A percentile compares a stretch with the other conserved stretches of the same genome.
phyloP scores from a whole-genome alignment of 805 yeast genomes.

The Wickerhamiella slavikovae region DNA sequence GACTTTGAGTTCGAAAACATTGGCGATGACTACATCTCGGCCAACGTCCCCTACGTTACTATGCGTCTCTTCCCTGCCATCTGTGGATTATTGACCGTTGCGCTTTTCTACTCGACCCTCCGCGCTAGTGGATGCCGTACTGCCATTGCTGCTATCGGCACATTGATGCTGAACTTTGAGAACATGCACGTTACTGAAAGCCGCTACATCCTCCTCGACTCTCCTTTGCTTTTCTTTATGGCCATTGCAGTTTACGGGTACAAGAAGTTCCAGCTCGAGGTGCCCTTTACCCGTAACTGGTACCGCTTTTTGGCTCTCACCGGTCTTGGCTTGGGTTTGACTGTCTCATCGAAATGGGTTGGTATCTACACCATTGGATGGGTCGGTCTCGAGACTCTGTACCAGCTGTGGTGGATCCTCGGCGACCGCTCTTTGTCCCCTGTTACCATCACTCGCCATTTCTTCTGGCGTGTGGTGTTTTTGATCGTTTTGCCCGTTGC shows the following conservation, averaged over 20 bases:
- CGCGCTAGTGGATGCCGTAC: conserved; percentile 35
- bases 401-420: conserved; percentile 42
- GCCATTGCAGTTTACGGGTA: conserved; percentile 30
- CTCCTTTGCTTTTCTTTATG: conserved; percentile 24
- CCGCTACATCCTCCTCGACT: conserved; percentile 28
- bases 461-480: conserved; percentile 21
- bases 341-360: conserved; percentile 45
- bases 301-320: conserved; percentile 26
- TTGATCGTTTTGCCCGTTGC: conserved; percentile 34
- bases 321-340: conserved; percentile 30
- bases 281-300: conserved; percentile 33
- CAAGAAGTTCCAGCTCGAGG: conserved; percentile 27
- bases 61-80: conserved; percentile 39
- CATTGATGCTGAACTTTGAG: conserved; percentile 36
- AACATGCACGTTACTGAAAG: conserved; percentile 44
- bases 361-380: conserved; percentile 51
- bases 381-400: conserved; percentile 30
- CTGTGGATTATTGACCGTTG: conserved; percentile 31
- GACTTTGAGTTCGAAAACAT: conserved; percentile 23
- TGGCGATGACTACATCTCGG: conserved; percentile 24
- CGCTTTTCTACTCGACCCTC: conserved; percentile 33
- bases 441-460: conserved; percentile 21
- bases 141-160: conserved; percentile 28
- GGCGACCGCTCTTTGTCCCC: conserved; percentile 43
- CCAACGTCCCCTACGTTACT: conserved; percentile 27